A percentile compares a stretch with the other conserved stretches of the same genome.
Evolutionary conservation across 192 early-diverging fungal genomes (phyloP).

Genomic region (Spizellomyces sp.): DNA sequence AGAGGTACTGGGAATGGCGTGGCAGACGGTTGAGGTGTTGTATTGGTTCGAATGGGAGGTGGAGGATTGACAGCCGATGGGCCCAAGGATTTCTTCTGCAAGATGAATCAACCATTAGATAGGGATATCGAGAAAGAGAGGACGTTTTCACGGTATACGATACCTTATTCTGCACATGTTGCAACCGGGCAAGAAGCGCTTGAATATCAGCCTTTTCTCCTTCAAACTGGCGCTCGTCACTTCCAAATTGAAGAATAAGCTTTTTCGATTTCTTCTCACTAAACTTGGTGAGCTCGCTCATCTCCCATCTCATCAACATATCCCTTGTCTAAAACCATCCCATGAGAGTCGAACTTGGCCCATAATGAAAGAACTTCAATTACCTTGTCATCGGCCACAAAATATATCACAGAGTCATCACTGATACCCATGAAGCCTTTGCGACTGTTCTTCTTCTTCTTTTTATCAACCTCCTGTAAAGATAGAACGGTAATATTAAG

Average conservation of each 20-base stretch:
- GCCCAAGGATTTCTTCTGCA: too few relatives aligned
- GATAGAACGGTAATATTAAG: background rate
- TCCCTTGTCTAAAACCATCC: conserved; percentile 18
- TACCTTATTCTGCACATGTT: conserved; percentile 43
- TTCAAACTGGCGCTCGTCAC: conserved; percentile 50
- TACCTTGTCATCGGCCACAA: conserved; percentile 37
- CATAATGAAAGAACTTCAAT: background rate
- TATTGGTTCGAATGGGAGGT: conserved; percentile 30
- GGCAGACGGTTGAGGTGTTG: background rate
- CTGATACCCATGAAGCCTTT: conserved; percentile 50
- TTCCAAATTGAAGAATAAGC: conserved; percentile 44
- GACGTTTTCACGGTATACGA: background rate
- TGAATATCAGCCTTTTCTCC: conserved; percentile 53
- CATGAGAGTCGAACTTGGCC: background rate
- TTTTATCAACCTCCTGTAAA: conserved; percentile 52
- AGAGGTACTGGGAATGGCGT: conserved; percentile 1
- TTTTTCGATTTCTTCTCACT: conserved; percentile 57
- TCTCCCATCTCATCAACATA: conserved; percentile 46
- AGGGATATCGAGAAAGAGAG: background rate
- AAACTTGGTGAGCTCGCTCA: conserved; percentile 35
- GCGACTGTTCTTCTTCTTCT: conserved; percentile 58
- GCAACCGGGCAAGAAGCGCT: conserved; percentile 29
- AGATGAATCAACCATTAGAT: too few relatives aligned
- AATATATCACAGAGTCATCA: conserved; percentile 51
- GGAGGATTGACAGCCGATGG: background rate